phyloP scores from a whole-genome alignment of 148 eudicot species.

The Camellia granthamiana region DNA sequence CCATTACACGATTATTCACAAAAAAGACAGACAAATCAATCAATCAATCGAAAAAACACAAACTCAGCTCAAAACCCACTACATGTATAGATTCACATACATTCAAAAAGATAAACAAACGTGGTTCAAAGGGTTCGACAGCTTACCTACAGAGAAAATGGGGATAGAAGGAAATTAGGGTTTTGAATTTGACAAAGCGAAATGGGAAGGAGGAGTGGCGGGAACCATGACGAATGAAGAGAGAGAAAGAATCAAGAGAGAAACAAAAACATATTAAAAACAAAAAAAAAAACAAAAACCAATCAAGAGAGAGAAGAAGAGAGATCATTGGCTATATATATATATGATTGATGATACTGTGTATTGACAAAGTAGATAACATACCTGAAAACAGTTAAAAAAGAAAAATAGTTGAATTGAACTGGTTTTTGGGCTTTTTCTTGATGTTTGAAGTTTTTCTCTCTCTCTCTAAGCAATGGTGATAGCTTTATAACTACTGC shows the following conservation, averaged over 20 bases:
- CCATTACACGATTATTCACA: not conserved
- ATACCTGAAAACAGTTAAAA: too few relatives aligned
- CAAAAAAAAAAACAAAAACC: too few relatives aligned
- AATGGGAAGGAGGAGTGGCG: slow-evolving; percentile 14
- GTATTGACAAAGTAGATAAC: too few relatives aligned
- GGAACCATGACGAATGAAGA: slow-evolving; percentile 9
- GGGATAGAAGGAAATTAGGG: slow-evolving; percentile 11
- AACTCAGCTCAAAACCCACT: not conserved
- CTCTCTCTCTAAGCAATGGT: too few relatives aligned
- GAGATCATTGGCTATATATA: not conserved
- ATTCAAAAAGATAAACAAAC: not conserved
- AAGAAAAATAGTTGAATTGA: too few relatives aligned
- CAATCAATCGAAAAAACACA: not conserved
- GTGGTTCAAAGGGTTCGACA: not conserved
- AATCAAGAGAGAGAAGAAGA: too few relatives aligned
- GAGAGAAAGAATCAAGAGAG: slow-evolving; percentile 9
- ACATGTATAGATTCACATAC: not conserved
- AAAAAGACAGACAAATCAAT: not conserved
- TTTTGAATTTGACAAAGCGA: not conserved
- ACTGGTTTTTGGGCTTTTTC: too few relatives aligned
- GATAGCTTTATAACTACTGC: too few relatives aligned
- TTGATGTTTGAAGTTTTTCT: too few relatives aligned
- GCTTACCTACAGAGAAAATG: not conserved
- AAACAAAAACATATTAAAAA: too few relatives aligned
- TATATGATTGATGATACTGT: too few relatives aligned